A percentile compares a stretch with the other conserved stretches of the same genome.
phyloP scores from a whole-genome alignment of 2,329 filamentous ascomycete genomes.

The Pezicula rhizophila region DNA sequence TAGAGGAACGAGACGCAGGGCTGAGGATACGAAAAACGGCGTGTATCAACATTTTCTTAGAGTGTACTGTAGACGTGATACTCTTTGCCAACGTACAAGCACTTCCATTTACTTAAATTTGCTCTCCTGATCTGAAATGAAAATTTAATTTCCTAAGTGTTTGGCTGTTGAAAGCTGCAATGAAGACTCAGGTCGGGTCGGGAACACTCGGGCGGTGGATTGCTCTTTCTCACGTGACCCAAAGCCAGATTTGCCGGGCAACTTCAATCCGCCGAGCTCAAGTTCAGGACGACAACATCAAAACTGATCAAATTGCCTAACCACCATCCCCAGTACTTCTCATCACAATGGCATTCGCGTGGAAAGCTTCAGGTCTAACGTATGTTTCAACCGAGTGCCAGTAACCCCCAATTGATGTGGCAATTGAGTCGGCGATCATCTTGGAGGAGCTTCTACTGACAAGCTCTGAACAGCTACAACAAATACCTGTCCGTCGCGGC shows the following conservation, averaged over 20 bases:
- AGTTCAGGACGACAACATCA: slow-evolving; percentile 9
- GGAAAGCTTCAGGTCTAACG: slow-evolving; percentile 93
- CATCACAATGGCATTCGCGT: slow-evolving; percentile 78
- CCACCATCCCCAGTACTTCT: slow-evolving; percentile 14
- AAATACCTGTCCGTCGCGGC: slow-evolving; percentile 95
- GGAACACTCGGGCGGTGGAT: too few relatives aligned
- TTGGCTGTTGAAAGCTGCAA: too few relatives aligned
- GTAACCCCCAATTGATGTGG: slow-evolving; percentile 15
- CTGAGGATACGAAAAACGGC: slow-evolving; percentile 10
- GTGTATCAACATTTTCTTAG: slow-evolving; percentile 30
- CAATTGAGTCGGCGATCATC: slow-evolving; percentile 1
- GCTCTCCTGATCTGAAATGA: too few relatives aligned
- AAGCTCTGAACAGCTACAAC: slow-evolving; percentile 77
- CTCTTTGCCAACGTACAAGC: slow-evolving; percentile 2
- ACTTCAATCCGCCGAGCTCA: slow-evolving; percentile 12
- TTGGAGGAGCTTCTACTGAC: slow-evolving; percentile 18
- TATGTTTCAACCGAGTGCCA: slow-evolving; percentile 14
- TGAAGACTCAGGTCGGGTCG: too few relatives aligned
- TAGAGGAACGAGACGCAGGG: slow-evolving; percentile 47
- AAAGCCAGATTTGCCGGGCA: neutral
- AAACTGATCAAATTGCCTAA: slow-evolving; percentile 10
- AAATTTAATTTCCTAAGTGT: too few relatives aligned
- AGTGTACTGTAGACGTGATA: slow-evolving; percentile 30
- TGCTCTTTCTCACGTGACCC: slow-evolving; percentile 5
- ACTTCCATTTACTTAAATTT: neutral